Evolutionary conservation across 495 filamentous ascomycete species (phyloP).

Genomic region (Aspergillus steynii): DNA sequence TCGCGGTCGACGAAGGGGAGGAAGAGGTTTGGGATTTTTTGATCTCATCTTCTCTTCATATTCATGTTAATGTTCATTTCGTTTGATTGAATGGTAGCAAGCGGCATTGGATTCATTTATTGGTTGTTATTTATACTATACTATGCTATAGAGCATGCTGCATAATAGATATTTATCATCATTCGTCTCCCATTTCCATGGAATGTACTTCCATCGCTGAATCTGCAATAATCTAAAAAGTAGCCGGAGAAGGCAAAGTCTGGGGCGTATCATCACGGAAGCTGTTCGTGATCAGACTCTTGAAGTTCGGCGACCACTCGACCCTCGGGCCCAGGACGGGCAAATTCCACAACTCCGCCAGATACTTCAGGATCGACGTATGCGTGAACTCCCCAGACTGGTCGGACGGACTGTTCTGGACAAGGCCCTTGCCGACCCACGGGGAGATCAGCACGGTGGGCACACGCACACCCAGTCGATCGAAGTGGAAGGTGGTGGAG

Average conservation of each 20-base stretch:
- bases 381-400: conserved; percentile 42
- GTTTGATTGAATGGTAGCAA: background rate
- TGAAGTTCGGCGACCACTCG: conserved; percentile 45
- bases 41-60: background rate
- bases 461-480: conserved; percentile 51
- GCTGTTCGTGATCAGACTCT: conserved; percentile 30
- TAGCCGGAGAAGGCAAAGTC: conserved; percentile 26
- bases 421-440: conserved; percentile 44
- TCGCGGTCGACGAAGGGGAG: conserved; percentile 8
- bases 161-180: background rate
- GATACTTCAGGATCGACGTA: conserved; percentile 45
- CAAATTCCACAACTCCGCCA: conserved; percentile 46
- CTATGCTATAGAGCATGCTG: background rate
- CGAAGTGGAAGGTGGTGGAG: conserved; percentile 48
- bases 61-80: background rate
- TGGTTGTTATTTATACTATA: background rate
- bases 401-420: conserved; percentile 38
- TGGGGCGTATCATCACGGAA: conserved; percentile 33
- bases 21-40: conserved; percentile 14
- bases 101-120: background rate
- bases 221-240: conserved; percentile 15
- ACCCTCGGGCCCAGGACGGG: conserved; percentile 43
- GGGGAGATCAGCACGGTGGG: conserved; percentile 53
- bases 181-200: background rate
- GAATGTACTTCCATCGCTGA: too few relatives aligned